Conservation (phyloP, 305 asterid species). For the Rubia tinctorum region DNA sequence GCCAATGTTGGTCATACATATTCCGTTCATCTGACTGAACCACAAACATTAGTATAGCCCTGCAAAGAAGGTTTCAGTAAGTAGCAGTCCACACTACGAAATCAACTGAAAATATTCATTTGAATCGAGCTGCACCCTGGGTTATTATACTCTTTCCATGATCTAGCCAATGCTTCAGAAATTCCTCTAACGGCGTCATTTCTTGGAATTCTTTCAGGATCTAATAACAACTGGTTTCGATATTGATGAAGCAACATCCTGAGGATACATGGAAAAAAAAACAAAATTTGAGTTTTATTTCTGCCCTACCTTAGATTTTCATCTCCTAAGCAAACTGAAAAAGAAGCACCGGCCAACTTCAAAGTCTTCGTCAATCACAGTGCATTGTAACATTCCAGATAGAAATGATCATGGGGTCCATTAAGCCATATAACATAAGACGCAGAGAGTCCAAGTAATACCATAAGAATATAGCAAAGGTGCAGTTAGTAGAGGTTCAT, state of each 20-base stretch:
- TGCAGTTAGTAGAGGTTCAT: neutral
- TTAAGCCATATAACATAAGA: neutral
- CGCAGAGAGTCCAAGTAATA: neutral
- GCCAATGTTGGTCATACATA: constrained; percentile 98
- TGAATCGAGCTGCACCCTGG: constrained; percentile 52
- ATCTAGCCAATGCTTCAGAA: constrained; percentile 71
- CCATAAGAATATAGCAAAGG: too few relatives aligned
- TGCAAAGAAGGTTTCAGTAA: constrained; percentile 36
- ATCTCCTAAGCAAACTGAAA: neutral
- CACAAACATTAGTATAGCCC: constrained; percentile 82
- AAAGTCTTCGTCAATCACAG: neutral
- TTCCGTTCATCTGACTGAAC: constrained; percentile 89
- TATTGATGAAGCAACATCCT: constrained; percentile 83
- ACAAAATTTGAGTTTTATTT: neutral
- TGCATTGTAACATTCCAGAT: neutral
- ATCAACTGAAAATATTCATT: constrained; percentile 5
- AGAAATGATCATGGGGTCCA: neutral
- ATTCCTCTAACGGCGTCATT: constrained; percentile 63
- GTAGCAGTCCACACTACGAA: constrained; percentile 4
- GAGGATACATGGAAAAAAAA: constrained; percentile 19
- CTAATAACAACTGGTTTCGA: constrained; percentile 52
- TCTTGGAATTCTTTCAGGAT: constrained; percentile 68
- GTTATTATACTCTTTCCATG: constrained; percentile 85
- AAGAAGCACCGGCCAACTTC: neutral
- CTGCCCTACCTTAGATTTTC: too few relatives aligned